Conservation (phyloP, 208 protist species). For the Tetramitus jugosus region DNA sequence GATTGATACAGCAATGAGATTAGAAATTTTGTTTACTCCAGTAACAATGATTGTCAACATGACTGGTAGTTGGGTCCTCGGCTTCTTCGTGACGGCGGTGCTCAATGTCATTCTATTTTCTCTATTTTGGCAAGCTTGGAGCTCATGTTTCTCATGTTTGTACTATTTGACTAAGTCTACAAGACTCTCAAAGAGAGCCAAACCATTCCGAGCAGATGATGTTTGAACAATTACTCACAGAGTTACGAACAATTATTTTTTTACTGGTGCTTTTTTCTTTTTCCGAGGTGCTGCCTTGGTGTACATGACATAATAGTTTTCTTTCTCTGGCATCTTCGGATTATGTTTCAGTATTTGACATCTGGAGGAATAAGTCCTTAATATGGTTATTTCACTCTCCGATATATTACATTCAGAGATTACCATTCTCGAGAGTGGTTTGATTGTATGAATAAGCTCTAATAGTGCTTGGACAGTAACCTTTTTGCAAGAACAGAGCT, state of each 20-base stretch:
- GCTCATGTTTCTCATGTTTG: too few species aligned
- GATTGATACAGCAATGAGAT: too few species aligned
- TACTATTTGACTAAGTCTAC: too few species aligned
- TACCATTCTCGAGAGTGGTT: background rate
- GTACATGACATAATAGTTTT: background rate
- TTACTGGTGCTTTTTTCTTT: background rate
- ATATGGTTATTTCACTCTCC: background rate
- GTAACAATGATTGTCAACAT: too few species aligned
- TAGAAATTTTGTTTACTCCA: too few species aligned
- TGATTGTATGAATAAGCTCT: slow-evolving; percentile 5
- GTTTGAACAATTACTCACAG: background rate
- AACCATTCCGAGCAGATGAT: too few species aligned
- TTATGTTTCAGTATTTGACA: background rate
- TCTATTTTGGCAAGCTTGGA: too few species aligned
- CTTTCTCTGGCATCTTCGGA: background rate
- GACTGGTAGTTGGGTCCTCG: too few species aligned
- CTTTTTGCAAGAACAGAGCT: background rate
- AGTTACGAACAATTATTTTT: background rate
- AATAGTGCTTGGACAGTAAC: background rate
- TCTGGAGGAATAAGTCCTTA: background rate
- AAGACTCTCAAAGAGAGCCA: too few species aligned
- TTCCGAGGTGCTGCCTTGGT: background rate
- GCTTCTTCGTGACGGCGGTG: too few species aligned
- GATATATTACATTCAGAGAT: slow-evolving; percentile 12
- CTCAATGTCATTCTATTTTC: too few species aligned